phyloP scores from a whole-genome alignment of 495 filamentous ascomycete genomes.

The Penicillium robsamsonii region DNA sequence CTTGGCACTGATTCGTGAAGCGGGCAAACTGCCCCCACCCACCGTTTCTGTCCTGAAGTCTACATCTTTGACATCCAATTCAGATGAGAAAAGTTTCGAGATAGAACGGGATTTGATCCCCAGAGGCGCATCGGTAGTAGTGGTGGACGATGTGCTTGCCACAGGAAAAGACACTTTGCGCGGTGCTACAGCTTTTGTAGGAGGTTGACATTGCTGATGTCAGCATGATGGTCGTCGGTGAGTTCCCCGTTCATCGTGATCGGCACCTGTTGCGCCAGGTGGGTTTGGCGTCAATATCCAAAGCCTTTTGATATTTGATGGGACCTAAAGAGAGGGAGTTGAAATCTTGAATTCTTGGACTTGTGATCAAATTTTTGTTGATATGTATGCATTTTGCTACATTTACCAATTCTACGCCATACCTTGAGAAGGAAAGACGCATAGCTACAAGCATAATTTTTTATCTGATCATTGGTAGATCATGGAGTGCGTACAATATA shows the following conservation, averaged over 20 bases:
- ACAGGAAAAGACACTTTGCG: slow-evolving; percentile 60
- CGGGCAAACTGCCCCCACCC: slow-evolving; percentile 59
- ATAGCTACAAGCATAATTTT: no score
- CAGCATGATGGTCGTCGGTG: slow-evolving; percentile 56
- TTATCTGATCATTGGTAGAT: not conserved
- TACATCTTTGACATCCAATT: slow-evolving; percentile 35
- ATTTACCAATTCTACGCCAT: no score
- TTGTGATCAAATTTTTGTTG: no score
- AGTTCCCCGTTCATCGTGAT: slow-evolving; percentile 61
- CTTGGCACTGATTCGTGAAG: slow-evolving; percentile 56
- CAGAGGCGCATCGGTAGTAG: slow-evolving; percentile 48
- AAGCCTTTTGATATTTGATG: not conserved
- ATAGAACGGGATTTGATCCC: slow-evolving; percentile 49
- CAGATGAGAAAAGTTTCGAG: slow-evolving; percentile 48
- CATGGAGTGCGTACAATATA: not conserved
- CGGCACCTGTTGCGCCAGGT: slow-evolving; percentile 48
- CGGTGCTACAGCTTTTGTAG: slow-evolving; percentile 51
- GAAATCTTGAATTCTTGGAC: not conserved
- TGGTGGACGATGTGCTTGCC: slow-evolving; percentile 65
- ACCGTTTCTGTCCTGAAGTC: slow-evolving; percentile 49
- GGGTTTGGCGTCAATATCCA: slow-evolving; percentile 23
- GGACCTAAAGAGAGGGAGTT: not conserved
- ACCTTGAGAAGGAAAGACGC: no score
- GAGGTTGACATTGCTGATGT: slow-evolving; percentile 47
- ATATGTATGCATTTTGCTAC: no score